Conservation (phyloP, 208 protist genomes). For the Leishmania amazonensis region DNA sequence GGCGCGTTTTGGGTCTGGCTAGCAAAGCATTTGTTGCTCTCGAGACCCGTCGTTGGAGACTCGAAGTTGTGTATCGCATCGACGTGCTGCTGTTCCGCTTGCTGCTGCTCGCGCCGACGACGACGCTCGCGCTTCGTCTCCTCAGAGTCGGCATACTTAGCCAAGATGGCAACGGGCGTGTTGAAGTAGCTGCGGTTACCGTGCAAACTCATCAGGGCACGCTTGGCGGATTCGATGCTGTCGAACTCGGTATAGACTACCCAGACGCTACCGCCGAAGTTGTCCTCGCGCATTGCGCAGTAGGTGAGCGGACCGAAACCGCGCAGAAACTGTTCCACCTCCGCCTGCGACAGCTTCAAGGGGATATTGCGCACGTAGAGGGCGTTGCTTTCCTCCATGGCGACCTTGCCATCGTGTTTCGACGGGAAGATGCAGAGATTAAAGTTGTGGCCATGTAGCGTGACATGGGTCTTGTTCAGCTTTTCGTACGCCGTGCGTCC, state of each 20-base stretch:
- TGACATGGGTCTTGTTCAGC: conserved; percentile 72
- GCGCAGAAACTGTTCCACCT: conserved; percentile 75
- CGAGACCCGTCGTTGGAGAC: neutral
- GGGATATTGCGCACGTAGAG: conserved; percentile 90
- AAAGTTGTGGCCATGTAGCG: conserved; percentile 64
- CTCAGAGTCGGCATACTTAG: conserved; percentile 84
- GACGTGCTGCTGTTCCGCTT: conserved; percentile 17
- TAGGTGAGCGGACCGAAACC: conserved; percentile 76
- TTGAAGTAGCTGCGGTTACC: conserved; percentile 72
- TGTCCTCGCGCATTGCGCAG: conserved; percentile 89
- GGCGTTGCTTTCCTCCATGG: conserved; percentile 51
- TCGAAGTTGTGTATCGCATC: neutral
- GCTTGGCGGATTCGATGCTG: conserved; percentile 59
- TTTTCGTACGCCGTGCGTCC: conserved; percentile 78
- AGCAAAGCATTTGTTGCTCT: conserved; percentile 7
- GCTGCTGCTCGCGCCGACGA: conserved; percentile 58
- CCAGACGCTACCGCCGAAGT: conserved; percentile 81
- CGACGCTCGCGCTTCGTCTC: conserved; percentile 82
- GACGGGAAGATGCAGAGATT: conserved; percentile 85
- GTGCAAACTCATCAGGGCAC: conserved; percentile 68
- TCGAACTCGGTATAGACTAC: conserved; percentile 88
- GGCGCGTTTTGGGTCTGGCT: neutral
- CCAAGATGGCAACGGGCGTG: conserved; percentile 63
- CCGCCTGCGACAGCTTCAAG: conserved; percentile 40
- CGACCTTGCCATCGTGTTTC: conserved; percentile 80